Evolutionary conservation across 371 early-diverging fungal species (phyloP), one percentile per base, ranked within the genome.

Genomic region (Enteropsectra breve): DNA sequence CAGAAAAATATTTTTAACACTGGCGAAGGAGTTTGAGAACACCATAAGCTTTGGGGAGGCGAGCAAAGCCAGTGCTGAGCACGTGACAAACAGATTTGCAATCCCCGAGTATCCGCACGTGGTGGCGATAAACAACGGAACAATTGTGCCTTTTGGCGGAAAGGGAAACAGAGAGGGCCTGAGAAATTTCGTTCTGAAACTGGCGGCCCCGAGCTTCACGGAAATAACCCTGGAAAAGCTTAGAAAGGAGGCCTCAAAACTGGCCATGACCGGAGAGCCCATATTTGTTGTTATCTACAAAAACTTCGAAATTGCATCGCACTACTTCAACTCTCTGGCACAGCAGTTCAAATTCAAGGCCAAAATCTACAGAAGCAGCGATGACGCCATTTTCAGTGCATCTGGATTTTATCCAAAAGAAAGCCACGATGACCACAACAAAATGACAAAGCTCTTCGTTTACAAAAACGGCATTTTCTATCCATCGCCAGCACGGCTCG

Each of bases 331-430:
- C n/a, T 34, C 65, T 50, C 56, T 72, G 23, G 78, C 82, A 21
- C 79, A 81, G 40, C 77, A 78, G 59, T 78, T 78, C 48, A 81
- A 80, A 52, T 72, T 78, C 56, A 75, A 71, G 46, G 70, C 80
- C 13, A 57, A 38, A 11, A 78, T 80, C 30, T 80, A 75, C 55
- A 76, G 76, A 61, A 66, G 75, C 21, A 68, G 69, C 54, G 79
- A 78, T 69, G 63, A 49, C 3, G 53, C 38, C 0, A 33, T 78
- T 6, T 76, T 78, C 67, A 52, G 68, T 26, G 70, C 37, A 49
- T 67, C 76, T 21, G 49, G 56, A 0, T 65, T 72, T 28, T 46
- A 50, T 54, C 78, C 78, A 53, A 63, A 68, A 40, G 57, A 65
- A 6, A 24, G 33, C 1, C 28, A 32, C 2, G 53, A 48, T 6